phyloP scores from a whole-genome alignment of 306 rosid species.

The Abrus pulchellus region DNA sequence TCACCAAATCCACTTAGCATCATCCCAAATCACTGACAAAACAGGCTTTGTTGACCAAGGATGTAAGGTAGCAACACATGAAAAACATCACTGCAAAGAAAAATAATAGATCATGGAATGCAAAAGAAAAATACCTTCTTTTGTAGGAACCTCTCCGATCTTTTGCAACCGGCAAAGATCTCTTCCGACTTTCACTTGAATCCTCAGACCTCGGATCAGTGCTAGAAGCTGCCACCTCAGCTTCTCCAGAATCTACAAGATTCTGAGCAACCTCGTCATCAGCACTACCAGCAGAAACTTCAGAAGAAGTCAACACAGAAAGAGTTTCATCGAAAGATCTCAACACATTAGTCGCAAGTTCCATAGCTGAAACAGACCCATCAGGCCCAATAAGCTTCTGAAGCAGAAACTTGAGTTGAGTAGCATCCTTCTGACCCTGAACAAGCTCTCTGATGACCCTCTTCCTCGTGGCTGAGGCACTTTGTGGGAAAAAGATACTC shows the following conservation, averaged over 20 bases:
- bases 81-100: neutral
- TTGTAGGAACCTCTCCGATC: constrained; percentile 78
- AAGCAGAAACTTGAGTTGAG: constrained; percentile 59
- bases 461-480: constrained; percentile 8
- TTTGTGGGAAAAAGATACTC: constrained; percentile 41
- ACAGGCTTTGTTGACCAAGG: neutral
- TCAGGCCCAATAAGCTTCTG: constrained; percentile 26
- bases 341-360: constrained; percentile 51
- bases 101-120: constrained; percentile 32
- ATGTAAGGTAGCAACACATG: neutral
- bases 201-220: constrained; percentile 59
- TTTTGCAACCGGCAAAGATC: constrained; percentile 41
- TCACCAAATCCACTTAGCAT: neutral
- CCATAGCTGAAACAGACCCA: constrained; percentile 49
- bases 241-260: constrained; percentile 34
- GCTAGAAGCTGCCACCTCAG: constrained; percentile 46
- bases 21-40: neutral
- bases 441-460: constrained; percentile 47
- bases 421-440: constrained; percentile 58
- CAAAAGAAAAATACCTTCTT: constrained; percentile 65
- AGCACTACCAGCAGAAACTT: neutral
- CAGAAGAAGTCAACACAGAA: constrained; percentile 52
- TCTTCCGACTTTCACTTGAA: constrained; percentile 59
- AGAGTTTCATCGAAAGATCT: constrained; percentile 55
- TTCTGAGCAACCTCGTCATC: constrained; percentile 6